Evolutionary conservation across 148 eudicot species (phyloP).

Genomic region (Vaccinium myrtillus): DNA sequence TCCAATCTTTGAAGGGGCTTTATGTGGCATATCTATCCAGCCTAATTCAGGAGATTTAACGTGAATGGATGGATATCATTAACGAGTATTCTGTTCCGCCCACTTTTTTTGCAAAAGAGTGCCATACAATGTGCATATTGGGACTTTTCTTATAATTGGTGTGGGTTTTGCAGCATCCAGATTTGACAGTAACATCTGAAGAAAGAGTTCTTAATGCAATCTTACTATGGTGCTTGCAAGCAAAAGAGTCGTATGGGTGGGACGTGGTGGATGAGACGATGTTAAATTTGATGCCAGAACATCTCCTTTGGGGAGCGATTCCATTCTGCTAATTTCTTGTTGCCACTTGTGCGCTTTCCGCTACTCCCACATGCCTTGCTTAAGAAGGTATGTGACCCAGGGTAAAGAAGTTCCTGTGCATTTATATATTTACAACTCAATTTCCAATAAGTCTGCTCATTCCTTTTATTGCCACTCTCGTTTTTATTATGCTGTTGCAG

Average conservation of each 20-base stretch:
- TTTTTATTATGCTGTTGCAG: conserved; percentile 38
- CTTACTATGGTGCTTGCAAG: conserved; percentile 69
- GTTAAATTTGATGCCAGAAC: conserved; percentile 50
- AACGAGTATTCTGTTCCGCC: too few relatives aligned
- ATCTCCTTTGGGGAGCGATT: conserved; percentile 68
- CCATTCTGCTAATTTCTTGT: conserved; percentile 42
- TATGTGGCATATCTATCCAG: background rate
- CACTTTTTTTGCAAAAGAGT: background rate
- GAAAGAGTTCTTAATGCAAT: conserved; percentile 87
- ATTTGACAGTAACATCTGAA: conserved; percentile 89
- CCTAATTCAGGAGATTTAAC: background rate
- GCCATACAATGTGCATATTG: conserved; percentile 7
- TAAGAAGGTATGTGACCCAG: conserved; percentile 56
- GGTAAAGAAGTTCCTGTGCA: background rate
- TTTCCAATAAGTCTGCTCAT: background rate
- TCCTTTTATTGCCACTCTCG: background rate
- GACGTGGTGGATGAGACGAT: conserved; percentile 60
- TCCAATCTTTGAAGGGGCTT: background rate
- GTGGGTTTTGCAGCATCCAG: conserved; percentile 79
- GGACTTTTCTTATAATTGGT: conserved; percentile 21
- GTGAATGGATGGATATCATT: background rate
- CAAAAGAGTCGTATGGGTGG: conserved; percentile 63
- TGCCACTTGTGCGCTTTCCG: conserved; percentile 74
- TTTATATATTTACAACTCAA: background rate
- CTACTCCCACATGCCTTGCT: conserved; percentile 60